Evolutionary conservation across 148 eudicot genomes (phyloP).

Genomic region (Heliosperma pusillum): DNA sequence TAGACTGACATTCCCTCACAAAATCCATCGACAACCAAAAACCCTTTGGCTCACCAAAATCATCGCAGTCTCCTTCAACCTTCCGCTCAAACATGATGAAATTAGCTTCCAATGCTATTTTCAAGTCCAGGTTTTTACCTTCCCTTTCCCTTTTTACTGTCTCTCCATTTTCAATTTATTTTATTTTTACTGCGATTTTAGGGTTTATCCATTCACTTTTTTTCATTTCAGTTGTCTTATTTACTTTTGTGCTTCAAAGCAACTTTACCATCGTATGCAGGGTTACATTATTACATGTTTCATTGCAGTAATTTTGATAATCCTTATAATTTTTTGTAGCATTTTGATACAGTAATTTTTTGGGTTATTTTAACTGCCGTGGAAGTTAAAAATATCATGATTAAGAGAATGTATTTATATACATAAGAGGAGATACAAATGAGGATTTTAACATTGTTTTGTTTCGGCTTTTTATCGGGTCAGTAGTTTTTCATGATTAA

Average conservation of each 20-base stretch:
- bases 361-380: background rate
- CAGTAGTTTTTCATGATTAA: background rate
- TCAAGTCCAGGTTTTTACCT: slow-evolving; percentile 16
- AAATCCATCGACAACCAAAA: too few species aligned
- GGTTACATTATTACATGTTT: background rate
- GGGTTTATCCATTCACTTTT: background rate
- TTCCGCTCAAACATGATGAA: slow-evolving; percentile 17
- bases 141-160: background rate
- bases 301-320: background rate
- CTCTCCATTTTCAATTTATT: background rate
- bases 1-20: slow-evolving; percentile 1
- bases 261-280: background rate
- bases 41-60: background rate
- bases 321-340: background rate
- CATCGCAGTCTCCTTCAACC: background rate
- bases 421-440: background rate
- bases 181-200: background rate
- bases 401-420: too few species aligned
- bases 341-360: background rate
- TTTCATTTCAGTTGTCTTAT: too few species aligned
- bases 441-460: too few species aligned
- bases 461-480: too few species aligned
- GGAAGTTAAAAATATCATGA: background rate
- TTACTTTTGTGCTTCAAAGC: too few species aligned
- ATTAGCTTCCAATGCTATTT: slow-evolving; percentile 13